A percentile compares a stretch with the other conserved stretches of the same genome.
phyloP scores from a whole-genome alignment of 805 yeast species.

The Ogataea dorogensis region DNA sequence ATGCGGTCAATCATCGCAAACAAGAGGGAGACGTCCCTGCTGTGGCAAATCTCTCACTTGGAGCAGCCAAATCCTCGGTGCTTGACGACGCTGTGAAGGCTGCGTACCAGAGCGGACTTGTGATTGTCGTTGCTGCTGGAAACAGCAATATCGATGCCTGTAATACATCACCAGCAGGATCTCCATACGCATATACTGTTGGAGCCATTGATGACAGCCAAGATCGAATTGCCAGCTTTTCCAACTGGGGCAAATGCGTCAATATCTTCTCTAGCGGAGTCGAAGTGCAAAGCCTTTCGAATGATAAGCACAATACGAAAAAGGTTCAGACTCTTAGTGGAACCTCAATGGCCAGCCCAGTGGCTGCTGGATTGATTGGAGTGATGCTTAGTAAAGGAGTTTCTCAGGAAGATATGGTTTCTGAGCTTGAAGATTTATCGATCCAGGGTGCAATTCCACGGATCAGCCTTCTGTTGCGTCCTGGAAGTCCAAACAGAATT shows the following conservation, averaged over 20 bases:
- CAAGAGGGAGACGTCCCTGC: conserved; percentile 39
- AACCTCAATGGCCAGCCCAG: conserved; percentile 81
- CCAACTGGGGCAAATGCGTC: conserved; percentile 95
- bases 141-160: conserved; percentile 80
- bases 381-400: conserved; percentile 54
- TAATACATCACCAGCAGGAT: conserved; percentile 81
- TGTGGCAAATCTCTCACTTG: conserved; percentile 79
- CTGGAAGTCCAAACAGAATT: conserved; percentile 61
- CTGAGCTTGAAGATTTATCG: conserved; percentile 43
- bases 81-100: conserved; percentile 76
- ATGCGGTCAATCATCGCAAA: conserved; percentile 57
- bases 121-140: conserved; percentile 84
- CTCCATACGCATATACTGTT: conserved; percentile 68
- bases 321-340: conserved; percentile 52
- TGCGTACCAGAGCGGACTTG: conserved; percentile 68
- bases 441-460: conserved; percentile 47
- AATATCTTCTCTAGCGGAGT: conserved; percentile 85
- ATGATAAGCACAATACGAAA: conserved; percentile 22
- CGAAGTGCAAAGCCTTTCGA: conserved; percentile 55
- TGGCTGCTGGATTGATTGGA: conserved; percentile 65
- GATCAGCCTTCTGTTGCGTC: conserved; percentile 43
- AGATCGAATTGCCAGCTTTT: conserved; percentile 70
- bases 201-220: conserved; percentile 82
- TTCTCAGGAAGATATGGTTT: conserved; percentile 39
- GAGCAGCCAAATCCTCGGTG: conserved; percentile 64